Evolutionary conservation across 805 yeast species (phyloP), one percentile per base, ranked within the genome.

Genomic region (Candida peoriensis): DNA sequence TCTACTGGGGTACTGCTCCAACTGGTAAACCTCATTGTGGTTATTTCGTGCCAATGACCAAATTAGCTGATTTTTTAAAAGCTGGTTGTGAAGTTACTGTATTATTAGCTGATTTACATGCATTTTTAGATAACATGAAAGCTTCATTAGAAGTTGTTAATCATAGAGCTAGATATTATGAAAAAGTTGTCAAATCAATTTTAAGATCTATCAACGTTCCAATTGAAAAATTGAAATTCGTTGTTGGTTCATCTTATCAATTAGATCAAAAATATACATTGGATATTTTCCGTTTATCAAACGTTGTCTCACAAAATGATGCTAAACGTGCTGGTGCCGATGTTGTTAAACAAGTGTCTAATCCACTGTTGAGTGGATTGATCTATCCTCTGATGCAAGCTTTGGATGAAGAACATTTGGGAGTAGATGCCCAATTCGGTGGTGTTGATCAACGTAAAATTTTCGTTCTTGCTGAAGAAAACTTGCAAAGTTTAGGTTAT

Each of bases 1-100:
- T 93, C 54, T 93, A 93, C 76, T 93, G 97, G 97, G 99, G 99
- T 48, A 89, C 97, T 15, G 99, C 99, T 7, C 97, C 99, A 41
- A 93, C 99, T 5, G 99, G 99, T 34, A 85, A 77, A 63, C 96
- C 97, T 29, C 99, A 93, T 65, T 89, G 97, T 68, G 99, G 97
- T 34, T 93, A 93, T 72, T 87, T 93, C 56, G 98, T 93, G 24
- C 93, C 97, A 34, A 90, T 93, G 97, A 82, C 94, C 42, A 90
- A 93, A 61, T 64, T 93, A 49, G 97, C 97, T 2, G 89, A 93
- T 59, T 87, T 90, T 60, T 73, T 93, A 60, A 81, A 79, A 53
- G 98, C 99, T 13, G 98, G 97, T 10, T 87, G 96, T 67, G 93
- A 87, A 56, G 95, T 93, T 28, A 87, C 78, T 1, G 93, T 93